Evolutionary conservation across 129 eudicot species (phyloP).

Genomic region (Escallonia herrerae): DNA sequence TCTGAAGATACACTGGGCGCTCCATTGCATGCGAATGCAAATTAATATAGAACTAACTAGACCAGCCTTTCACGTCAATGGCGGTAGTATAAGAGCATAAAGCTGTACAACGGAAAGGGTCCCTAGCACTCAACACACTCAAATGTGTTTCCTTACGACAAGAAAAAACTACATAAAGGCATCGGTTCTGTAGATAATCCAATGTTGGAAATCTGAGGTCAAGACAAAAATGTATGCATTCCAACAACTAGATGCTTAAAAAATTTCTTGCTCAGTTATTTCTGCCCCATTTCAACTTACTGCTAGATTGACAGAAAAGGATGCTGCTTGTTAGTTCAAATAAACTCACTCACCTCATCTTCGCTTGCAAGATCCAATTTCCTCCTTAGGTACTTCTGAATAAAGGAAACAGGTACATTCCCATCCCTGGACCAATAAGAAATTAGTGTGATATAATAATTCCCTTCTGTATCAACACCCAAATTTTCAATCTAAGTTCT

Average conservation of each 20-base stretch:
- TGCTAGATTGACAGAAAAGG: neutral
- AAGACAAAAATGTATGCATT: neutral
- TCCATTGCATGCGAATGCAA: no score
- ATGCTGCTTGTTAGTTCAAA: neutral
- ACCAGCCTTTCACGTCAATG: no score
- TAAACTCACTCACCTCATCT: conserved; percentile 52
- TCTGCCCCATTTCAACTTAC: neutral
- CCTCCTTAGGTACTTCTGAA: conserved; percentile 64
- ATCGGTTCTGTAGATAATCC: neutral
- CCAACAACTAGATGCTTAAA: neutral
- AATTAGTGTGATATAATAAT: neutral
- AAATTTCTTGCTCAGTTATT: neutral
- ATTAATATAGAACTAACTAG: no score
- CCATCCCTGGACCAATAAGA: conserved; percentile 62
- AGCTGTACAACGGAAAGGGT: no score
- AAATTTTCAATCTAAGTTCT: no score
- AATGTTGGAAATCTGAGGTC: neutral
- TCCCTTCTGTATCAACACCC: no score
- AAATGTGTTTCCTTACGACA: no score
- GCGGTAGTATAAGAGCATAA: no score
- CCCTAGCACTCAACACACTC: no score
- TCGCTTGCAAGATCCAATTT: conserved; percentile 72
- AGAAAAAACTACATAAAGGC: no score
- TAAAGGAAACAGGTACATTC: conserved; percentile 52
- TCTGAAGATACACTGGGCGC: no score